Evolutionary conservation across 2,329 filamentous ascomycete species (phyloP).

Genomic region (Plenodomus lindquistii): DNA sequence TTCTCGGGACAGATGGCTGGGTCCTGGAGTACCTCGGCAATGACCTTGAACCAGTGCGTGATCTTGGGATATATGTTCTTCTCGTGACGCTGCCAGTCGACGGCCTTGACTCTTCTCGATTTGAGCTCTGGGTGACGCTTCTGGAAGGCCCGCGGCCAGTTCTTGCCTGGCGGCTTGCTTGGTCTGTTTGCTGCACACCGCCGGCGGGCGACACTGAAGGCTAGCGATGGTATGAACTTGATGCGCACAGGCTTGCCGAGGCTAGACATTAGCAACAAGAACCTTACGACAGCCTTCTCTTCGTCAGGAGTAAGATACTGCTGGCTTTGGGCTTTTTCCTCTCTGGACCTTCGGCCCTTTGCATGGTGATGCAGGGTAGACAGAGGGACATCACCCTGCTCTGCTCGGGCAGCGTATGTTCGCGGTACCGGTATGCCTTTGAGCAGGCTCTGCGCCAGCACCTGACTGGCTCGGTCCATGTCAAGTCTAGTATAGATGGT

Average conservation of each 20-base stretch:
- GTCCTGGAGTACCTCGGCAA: slow-evolving; percentile 4
- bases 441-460: no score
- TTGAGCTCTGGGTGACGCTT: slow-evolving; percentile 8
- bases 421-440: no score
- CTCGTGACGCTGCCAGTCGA: slow-evolving; percentile 12
- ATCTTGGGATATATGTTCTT: slow-evolving; percentile 16
- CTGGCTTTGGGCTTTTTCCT: slow-evolving; percentile 32
- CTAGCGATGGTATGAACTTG: slow-evolving; percentile 21
- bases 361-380: slow-evolving; percentile 17
- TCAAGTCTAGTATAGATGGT: no score
- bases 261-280: slow-evolving; percentile 17
- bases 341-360: slow-evolving; percentile 26
- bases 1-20: background rate
- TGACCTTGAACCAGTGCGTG: slow-evolving; percentile 21
- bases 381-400: no score
- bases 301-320: slow-evolving; percentile 15
- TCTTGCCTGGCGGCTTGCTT: slow-evolving; percentile 14
- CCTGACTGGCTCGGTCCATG: no score
- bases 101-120: slow-evolving; percentile 5
- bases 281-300: slow-evolving; percentile 31
- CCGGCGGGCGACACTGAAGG: slow-evolving; percentile 12
- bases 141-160: slow-evolving; percentile 6
- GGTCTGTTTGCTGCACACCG: slow-evolving; percentile 10
- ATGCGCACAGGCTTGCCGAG: slow-evolving; percentile 18
- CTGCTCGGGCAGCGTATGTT: no score